Base-by-base conservation (phyloP, 2,329 filamentous ascomycete species). In the Hypoxylon sp. region DNA sequence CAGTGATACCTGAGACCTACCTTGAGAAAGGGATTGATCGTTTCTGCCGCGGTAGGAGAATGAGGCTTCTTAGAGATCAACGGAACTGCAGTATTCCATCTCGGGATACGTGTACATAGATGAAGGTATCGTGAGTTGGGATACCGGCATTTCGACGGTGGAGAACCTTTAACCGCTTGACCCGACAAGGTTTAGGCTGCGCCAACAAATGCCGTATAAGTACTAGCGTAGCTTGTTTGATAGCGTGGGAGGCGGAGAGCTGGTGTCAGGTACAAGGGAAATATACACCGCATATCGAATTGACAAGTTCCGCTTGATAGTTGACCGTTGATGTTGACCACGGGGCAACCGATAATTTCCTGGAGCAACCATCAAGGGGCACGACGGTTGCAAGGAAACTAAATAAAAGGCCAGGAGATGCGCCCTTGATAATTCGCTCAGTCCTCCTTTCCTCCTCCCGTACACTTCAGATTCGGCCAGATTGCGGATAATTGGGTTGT, bases 231-330 rank as follows among this genome's bases (percentile, higher is more conserved):
- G 27, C 48, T 3, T 31, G 44, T 50, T 63, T 62, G 53, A 69
- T 57, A 55, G 61, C 50, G 63, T n/a, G 46, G 40, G 27, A 27
- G 57, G 48, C 64, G 17, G 58, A 58, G 31, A 54, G 58, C 31
- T 55, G 51, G 56, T 44, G 66, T 54, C 50, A 66, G 55, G 64
- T 66, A 59, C 55, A 46, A 61, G 60, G 55, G 37, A 59, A 33
- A 35, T 64, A 53, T 69, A 71, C 69, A 71, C 66, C 69, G 69
- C 69, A 71, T 61, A 56, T 71, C 66, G 66, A 66, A 64, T 60
- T 61, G 55, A 59, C 61, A 27, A 27, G 5, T 27, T 71, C 62
- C 65, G 68, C 68, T 66, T 55, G 40, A 71, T 71, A 61, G 50
- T 61, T 27, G 25, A 27, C 25, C 25, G 25, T 27, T 5, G 3